Percentiles rank a stretch among this genome's conserved stretches.
Evolutionary conservation across 495 filamentous ascomycete species (phyloP).

Genomic region (Daldinia childiae): DNA sequence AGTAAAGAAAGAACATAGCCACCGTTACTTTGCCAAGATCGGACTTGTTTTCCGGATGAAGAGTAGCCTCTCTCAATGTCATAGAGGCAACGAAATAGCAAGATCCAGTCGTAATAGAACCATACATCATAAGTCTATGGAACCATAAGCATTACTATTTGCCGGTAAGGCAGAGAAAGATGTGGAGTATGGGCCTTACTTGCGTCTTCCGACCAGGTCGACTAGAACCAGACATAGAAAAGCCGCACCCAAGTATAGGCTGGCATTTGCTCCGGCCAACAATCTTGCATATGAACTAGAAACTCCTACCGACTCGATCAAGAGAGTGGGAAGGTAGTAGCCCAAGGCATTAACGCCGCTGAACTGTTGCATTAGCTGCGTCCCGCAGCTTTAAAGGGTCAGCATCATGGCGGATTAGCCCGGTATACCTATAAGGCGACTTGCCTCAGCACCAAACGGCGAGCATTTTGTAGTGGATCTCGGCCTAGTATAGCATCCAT

Average conservation of each 20-base stretch:
- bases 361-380: conserved; percentile 49
- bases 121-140: conserved; percentile 59
- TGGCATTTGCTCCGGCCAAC: conserved; percentile 46
- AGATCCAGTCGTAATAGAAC: conserved; percentile 42
- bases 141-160: conserved; percentile 8
- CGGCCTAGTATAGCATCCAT: conserved; percentile 30
- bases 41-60: conserved; percentile 32
- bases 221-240: conserved; percentile 44
- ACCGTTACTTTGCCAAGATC: conserved; percentile 41
- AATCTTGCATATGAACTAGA: conserved; percentile 41
- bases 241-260: conserved; percentile 43
- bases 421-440: neutral
- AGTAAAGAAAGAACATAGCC: conserved; percentile 51
- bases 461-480: conserved; percentile 37
- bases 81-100: conserved; percentile 46
- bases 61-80: conserved; percentile 36
- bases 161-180: neutral
- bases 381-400: conserved; percentile 38
- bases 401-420: conserved; percentile 1
- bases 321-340: conserved; percentile 46
- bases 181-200: conserved; percentile 24
- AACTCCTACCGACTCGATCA: conserved; percentile 44
- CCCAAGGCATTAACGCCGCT: conserved; percentile 43
- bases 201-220: conserved; percentile 44
- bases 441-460: conserved; percentile 42